Evolutionary conservation across 768 basidiomycete species (phyloP).

Genomic region (Leccinum imitatum): DNA sequence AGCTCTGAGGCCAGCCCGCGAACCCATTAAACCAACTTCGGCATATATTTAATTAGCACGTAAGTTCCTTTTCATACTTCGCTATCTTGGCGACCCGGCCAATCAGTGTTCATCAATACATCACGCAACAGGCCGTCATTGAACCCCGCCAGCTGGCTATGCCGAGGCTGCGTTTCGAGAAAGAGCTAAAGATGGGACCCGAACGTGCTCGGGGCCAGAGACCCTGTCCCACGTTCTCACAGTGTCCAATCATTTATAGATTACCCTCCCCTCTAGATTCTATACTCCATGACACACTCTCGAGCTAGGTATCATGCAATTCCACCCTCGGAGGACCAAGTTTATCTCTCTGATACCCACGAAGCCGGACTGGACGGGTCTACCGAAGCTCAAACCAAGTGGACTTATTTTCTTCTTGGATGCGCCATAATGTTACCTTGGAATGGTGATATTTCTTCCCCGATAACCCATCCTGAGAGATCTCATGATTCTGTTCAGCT

Average conservation of each 20-base stretch:
- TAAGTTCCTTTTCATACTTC: background rate
- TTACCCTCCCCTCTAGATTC: background rate
- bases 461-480: background rate
- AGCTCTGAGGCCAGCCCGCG: too few species aligned
- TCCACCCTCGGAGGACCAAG: slow-evolving; percentile 19
- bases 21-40: too few species aligned
- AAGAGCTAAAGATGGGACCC: background rate
- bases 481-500: slow-evolving; percentile 42
- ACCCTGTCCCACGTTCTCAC: background rate
- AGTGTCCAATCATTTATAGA: background rate
- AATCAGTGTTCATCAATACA: background rate
- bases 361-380: slow-evolving; percentile 1
- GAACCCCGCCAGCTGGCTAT: background rate
- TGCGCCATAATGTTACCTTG: slow-evolving; percentile 81
- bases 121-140: background rate
- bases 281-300: slow-evolving; percentile 10
- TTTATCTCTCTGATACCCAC: background rate
- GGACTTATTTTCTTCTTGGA: slow-evolving; percentile 76
- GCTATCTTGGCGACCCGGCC: background rate
- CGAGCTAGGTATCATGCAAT: slow-evolving; percentile 19
- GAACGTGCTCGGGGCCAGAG: background rate
- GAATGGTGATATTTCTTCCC: slow-evolving; percentile 65
- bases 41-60: too few species aligned
- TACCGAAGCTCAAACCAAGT: slow-evolving; percentile 46
- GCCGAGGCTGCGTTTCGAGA: background rate